Evolutionary conservation across 2,329 filamentous ascomycete genomes (phyloP).

Genomic region (Chaetomiaceae sp.): DNA sequence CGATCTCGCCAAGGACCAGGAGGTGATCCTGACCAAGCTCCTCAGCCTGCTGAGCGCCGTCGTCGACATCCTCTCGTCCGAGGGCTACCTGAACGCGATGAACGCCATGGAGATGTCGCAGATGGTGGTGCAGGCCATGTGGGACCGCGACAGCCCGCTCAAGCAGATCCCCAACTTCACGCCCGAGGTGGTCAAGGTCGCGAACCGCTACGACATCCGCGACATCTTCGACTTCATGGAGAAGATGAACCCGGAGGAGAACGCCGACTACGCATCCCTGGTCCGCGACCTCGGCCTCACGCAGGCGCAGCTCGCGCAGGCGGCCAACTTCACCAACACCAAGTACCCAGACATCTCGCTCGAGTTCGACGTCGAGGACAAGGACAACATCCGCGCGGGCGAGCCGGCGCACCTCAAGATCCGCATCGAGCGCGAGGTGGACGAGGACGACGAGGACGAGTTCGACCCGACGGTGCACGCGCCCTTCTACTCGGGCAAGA

Average conservation of each 20-base stretch:
- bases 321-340: slow-evolving; percentile 91
- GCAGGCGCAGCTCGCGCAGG: slow-evolving; percentile 77
- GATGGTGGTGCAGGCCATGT: slow-evolving; percentile 99
- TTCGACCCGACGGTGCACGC: slow-evolving; percentile 84
- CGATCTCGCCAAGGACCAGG: slow-evolving; percentile 93
- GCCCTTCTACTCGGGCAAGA: slow-evolving; percentile 86
- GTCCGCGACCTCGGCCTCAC: slow-evolving; percentile 74
- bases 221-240: slow-evolving; percentile 99
- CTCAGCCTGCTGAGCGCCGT: slow-evolving; percentile 84
- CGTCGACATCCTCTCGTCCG: slow-evolving; percentile 91
- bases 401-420: slow-evolving; percentile 78
- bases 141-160: slow-evolving; percentile 93
- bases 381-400: slow-evolving; percentile 73
- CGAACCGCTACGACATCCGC: slow-evolving; percentile 71
- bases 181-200: slow-evolving; percentile 74
- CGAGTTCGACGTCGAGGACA: slow-evolving; percentile 79
- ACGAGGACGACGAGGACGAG: slow-evolving; percentile 52
- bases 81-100: slow-evolving; percentile 95
- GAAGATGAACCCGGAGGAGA: slow-evolving; percentile 93
- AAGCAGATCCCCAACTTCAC: slow-evolving; percentile 98
- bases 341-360: slow-evolving; percentile 95
- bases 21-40: slow-evolving; percentile 77
- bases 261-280: slow-evolving; percentile 71
- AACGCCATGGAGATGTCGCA: slow-evolving; percentile 99
- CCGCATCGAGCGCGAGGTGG: slow-evolving; percentile 76